Base-by-base conservation (phyloP, 768 basidiomycete species). In the Cubamyces lactineus region DNA sequence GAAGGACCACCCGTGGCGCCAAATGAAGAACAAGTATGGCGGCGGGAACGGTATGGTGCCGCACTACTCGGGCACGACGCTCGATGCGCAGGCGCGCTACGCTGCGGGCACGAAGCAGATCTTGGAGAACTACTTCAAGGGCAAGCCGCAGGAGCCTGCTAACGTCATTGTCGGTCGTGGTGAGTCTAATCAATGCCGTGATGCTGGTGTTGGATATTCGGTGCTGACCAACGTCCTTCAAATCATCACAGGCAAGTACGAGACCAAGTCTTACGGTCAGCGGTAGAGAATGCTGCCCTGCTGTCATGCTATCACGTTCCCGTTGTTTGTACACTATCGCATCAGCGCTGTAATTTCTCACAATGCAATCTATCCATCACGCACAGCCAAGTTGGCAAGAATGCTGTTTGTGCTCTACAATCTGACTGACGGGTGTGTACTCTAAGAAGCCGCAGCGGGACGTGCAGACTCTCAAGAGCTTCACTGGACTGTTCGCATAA, bases 1-100 rank as follows among this genome's bases (percentile, higher is more conserved):
- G 3, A 84, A 80, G 68, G 88, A 94, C 73, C 94, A 96, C 76
- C 78, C 89, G 50, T 96, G 91, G 94, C 83, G 94, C 55, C 85
- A 83, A 13, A 82, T 86, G 80, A 87, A 88, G 78, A 93, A 94
- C 79, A 82, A 85, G 19, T 81, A 90, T 2, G 88, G 86, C 15
- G 91, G 85, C 62, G 94, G 94, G 26, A 96, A 96, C 76, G 93
- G 89, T 68, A 94, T 95, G 85, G 88, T 90, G 6, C 87, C 91
- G 15, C 90, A 92, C 71, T 92, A 91, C 77, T 91, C 88, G 67
- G 92, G 94, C 39, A 94, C 92, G 6, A 94, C 92, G 26, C 83
- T 94, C 59, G 94, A 96, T 68, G 93, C 94, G 2, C 94, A 96
- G 77, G 82, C 80, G 24, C 88, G 94, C 45, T 96, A 97, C 71